phyloP scores from a whole-genome alignment of 139 green algal species.

The Micractinium sp. region DNA sequence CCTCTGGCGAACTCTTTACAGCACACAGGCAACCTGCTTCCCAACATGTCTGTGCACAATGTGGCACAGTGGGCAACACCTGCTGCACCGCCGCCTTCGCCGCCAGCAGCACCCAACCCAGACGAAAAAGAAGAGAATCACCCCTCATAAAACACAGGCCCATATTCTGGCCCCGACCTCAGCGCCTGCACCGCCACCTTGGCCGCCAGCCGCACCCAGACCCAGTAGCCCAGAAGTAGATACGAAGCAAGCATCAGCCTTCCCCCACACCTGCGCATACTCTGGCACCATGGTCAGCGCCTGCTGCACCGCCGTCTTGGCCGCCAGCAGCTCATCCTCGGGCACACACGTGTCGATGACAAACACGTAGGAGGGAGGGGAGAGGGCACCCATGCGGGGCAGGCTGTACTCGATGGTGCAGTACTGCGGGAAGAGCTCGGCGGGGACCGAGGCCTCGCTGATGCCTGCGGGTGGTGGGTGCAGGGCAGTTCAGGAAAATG shows the following conservation, averaged over 20 bases:
- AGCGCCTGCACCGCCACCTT: not conserved
- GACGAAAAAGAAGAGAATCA: too few species aligned
- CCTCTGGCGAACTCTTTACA: too few species aligned
- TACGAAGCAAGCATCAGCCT: not conserved
- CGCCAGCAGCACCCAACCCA: too few species aligned
- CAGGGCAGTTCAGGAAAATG: constrained; percentile 31
- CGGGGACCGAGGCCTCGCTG: constrained; percentile 84
- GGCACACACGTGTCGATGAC: constrained; percentile 93
- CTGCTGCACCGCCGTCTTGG: constrained; percentile 83
- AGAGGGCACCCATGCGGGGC: constrained; percentile 50
- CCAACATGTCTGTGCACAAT: too few species aligned
- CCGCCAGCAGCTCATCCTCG: constrained; percentile 91
- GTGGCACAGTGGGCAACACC: too few species aligned
- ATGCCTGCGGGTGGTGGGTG: constrained; percentile 83
- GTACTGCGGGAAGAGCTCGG: constrained; percentile 97
- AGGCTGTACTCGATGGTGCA: constrained; percentile 97
- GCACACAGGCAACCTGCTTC: too few species aligned
- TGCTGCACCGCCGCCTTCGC: too few species aligned
- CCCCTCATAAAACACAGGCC: too few species aligned
- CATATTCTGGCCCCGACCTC: not conserved
- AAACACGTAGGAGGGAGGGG: constrained; percentile 93
- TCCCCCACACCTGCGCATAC: constrained; percentile 37
- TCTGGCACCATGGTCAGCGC: constrained; percentile 62
- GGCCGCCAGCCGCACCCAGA: too few species aligned
- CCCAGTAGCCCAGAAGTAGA: too few species aligned